Conservation (phyloP, 164 flowering plant species). For the Umbilicus rupestris region DNA sequence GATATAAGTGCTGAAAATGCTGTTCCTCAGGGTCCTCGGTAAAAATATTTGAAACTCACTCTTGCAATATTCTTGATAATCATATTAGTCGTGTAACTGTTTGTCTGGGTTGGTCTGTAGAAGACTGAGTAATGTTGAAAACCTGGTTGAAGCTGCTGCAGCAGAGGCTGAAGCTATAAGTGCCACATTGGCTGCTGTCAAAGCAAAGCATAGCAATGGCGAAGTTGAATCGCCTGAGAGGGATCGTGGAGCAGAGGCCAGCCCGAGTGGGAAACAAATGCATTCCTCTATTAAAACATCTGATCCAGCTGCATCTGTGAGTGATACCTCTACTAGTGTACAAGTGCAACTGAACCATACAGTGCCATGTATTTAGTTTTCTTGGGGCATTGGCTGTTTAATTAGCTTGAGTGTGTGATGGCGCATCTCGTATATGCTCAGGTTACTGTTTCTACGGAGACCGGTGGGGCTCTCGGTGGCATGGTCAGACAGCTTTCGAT, state of each 20-base stretch:
- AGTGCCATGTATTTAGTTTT: constrained; percentile 55
- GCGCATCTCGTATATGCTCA: constrained; percentile 16
- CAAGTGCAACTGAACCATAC: constrained; percentile 89
- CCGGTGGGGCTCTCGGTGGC: constrained; percentile 84
- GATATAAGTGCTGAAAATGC: constrained; percentile 95
- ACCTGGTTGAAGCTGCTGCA: constrained; percentile 94
- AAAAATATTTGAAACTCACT: constrained; percentile 10
- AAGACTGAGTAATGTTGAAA: constrained; percentile 82
- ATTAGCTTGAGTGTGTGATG: neutral
- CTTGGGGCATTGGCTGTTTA: neutral
- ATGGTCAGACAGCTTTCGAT: constrained; percentile 77
- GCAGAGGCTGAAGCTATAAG: constrained; percentile 98
- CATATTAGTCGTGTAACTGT: neutral
- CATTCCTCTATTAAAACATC: constrained; percentile 51
- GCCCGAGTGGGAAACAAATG: constrained; percentile 78
- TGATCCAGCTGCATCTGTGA: constrained; percentile 50
- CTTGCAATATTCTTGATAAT: neutral
- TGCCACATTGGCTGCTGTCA: constrained; percentile 93
- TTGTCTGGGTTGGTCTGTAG: constrained; percentile 26
- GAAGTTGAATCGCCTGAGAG: constrained; percentile 82
- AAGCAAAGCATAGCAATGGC: constrained; percentile 90
- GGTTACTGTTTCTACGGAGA: constrained; percentile 95
- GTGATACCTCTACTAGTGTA: constrained; percentile 58
- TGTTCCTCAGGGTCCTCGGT: constrained; percentile 70
- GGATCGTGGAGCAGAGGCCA: constrained; percentile 90